These are phyloP conservation scores for Saccharomycopsis sp. DNA, from an alignment of 805 yeast genomes.

Conservation along the genomic window DNA sequence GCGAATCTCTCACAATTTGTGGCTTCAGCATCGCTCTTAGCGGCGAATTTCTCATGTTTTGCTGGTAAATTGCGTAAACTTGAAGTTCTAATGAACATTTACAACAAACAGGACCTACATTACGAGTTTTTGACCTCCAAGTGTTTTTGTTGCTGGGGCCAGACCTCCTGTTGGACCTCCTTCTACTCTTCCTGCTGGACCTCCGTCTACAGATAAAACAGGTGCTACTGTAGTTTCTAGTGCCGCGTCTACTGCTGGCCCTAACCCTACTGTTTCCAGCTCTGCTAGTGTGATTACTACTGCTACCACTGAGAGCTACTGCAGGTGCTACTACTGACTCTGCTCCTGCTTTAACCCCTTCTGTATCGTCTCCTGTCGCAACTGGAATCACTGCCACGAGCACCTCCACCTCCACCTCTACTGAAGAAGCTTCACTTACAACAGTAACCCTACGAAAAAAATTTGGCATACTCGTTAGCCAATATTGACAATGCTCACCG, in stretches of 20 bases:
- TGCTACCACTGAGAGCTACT: not conserved
- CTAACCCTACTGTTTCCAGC: not conserved
- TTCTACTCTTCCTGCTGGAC: not conserved
- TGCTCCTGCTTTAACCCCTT: not conserved
- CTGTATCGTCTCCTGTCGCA: not conserved
- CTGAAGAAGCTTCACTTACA: not conserved
- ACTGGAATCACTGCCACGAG: not conserved
- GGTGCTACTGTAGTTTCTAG: not conserved
- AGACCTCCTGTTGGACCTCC: slow-evolving; percentile 2
- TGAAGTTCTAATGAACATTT: not conserved
- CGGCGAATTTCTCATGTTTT: not conserved
- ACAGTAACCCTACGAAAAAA: not conserved
- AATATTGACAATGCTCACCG: no score
- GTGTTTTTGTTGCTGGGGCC: not conserved
- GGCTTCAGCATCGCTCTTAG: not conserved
- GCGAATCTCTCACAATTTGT: not conserved
- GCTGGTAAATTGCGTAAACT: not conserved
- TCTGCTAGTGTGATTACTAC: slow-evolving; percentile 3
- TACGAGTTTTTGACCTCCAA: not conserved
- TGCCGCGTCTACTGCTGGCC: not conserved
- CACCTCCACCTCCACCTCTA: not conserved
- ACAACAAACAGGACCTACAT: not conserved
- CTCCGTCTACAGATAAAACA: not conserved
- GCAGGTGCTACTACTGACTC: not conserved
- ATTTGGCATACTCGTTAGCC: no score